Percentiles rank a stretch among this genome's conserved stretches.
Conservation (phyloP, 2,329 filamentous ascomycete species). For the Stemphylium lycopersici region DNA sequence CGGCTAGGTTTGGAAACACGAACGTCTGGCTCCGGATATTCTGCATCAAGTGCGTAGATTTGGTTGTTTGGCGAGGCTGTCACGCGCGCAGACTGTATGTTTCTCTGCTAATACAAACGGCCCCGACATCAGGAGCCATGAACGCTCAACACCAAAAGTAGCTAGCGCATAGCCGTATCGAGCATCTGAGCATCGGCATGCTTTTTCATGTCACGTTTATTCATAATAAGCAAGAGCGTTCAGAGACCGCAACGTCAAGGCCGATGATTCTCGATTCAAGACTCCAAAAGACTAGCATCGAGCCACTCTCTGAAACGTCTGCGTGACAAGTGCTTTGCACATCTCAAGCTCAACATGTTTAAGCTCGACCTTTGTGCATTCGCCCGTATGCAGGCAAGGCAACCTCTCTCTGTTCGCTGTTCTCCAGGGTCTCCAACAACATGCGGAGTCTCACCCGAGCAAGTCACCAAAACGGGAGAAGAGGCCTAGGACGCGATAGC, state of each 20-base stretch:
- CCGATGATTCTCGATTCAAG: no score
- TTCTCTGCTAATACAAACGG: no score
- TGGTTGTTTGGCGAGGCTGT: neutral
- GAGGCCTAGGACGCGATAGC: constrained; percentile 1
- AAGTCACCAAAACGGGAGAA: no score
- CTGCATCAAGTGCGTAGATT: neutral
- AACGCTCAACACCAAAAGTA: neutral
- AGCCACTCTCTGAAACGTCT: neutral
- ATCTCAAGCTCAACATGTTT: no score
- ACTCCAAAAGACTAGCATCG: neutral
- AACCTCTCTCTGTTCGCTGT: no score
- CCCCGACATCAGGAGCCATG: neutral
- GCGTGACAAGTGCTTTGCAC: no score
- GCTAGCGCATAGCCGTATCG: neutral
- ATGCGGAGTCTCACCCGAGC: no score
- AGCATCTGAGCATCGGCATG: neutral
- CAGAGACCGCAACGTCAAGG: no score
- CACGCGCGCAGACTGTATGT: neutral
- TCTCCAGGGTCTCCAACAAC: no score
- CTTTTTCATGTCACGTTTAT: neutral
- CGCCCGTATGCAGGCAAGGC: no score
- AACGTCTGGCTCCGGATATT: neutral
- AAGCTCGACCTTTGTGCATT: no score
- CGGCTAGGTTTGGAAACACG: neutral
- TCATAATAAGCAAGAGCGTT: neutral